Evolutionary conservation across 2,329 filamentous ascomycete species (phyloP).

Genomic region (Penicillium sp.): DNA sequence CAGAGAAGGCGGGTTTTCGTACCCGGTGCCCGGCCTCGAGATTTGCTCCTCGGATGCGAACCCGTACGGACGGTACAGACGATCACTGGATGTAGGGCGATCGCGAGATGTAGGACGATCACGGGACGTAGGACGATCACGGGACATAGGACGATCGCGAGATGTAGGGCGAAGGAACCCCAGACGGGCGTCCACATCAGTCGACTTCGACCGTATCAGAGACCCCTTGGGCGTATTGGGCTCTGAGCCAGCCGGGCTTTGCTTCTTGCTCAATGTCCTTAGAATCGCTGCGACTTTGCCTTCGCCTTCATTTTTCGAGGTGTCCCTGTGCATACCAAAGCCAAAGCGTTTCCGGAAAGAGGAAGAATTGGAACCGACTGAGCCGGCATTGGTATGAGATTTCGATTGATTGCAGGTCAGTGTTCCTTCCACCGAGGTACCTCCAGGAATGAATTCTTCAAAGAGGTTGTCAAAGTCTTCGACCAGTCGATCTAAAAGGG

Average conservation of each 20-base stretch:
- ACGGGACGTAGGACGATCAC: constrained; percentile 53
- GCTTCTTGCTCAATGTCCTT: constrained; percentile 83
- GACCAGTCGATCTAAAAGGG: constrained; percentile 81
- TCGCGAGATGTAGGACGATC: constrained; percentile 46
- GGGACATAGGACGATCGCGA: constrained; percentile 50
- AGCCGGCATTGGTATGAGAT: constrained; percentile 66
- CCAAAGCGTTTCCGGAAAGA: constrained; percentile 83
- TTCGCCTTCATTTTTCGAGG: constrained; percentile 68
- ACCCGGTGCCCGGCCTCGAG: constrained; percentile 45
- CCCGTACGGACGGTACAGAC: constrained; percentile 51
- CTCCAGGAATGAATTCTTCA: constrained; percentile 58
- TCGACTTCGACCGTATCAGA: constrained; percentile 71
- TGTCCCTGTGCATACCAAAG: constrained; percentile 74
- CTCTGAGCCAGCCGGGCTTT: constrained; percentile 63
- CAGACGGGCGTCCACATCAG: constrained; percentile 62
- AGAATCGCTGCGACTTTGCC: constrained; percentile 76
- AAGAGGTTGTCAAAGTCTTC: constrained; percentile 90
- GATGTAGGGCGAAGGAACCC: constrained; percentile 54
- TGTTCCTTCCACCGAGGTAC: constrained; percentile 44
- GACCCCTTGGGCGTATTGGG: constrained; percentile 67
- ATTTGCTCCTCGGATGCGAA: constrained; percentile 51
- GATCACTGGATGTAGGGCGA: constrained; percentile 50
- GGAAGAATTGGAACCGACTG: constrained; percentile 80
- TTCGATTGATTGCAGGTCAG: constrained; percentile 58
- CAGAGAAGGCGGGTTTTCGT: constrained; percentile 49